Percentiles rank a stretch among this genome's conserved stretches.
phyloP scores from a whole-genome alignment of 768 basidiomycete species.

The Lentinula aciculospora region DNA sequence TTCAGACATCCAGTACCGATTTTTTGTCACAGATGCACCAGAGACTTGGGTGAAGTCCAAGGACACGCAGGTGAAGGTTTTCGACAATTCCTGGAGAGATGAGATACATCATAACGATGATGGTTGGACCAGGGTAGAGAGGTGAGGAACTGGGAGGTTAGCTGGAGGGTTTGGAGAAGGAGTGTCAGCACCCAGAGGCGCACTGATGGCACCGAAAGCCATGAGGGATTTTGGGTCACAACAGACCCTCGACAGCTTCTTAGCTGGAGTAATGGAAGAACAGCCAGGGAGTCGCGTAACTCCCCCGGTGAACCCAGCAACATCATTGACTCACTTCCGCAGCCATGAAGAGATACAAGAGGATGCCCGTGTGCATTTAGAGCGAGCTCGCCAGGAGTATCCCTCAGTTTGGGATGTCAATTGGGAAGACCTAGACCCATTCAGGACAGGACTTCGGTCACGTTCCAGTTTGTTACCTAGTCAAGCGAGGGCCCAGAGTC shows the following conservation, averaged over 20 bases:
- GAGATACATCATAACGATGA: background rate
- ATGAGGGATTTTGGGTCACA: background rate
- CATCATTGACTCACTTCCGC: too few species aligned
- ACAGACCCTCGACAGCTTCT: background rate
- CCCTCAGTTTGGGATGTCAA: too few species aligned
- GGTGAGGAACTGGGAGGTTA: background rate
- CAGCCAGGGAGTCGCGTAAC: too few species aligned
- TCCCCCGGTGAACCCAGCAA: too few species aligned
- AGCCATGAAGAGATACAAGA: too few species aligned
- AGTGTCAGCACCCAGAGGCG: background rate
- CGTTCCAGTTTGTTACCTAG: background rate
- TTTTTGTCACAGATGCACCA: constrained; percentile 4
- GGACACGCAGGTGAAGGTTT: background rate
- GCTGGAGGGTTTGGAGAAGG: background rate
- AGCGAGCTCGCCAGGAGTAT: too few species aligned
- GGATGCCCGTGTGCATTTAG: too few species aligned
- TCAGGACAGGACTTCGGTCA: background rate
- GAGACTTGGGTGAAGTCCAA: background rate
- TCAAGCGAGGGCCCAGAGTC: too few species aligned
- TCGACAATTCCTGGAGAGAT: background rate
- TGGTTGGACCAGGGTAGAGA: background rate
- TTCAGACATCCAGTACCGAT: constrained; percentile 14
- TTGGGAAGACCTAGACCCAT: too few species aligned
- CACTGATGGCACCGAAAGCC: background rate
- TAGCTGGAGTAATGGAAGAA: too few species aligned